phyloP scores from a whole-genome alignment of 257 asterid species.

The Anisodus tanguticus region DNA sequence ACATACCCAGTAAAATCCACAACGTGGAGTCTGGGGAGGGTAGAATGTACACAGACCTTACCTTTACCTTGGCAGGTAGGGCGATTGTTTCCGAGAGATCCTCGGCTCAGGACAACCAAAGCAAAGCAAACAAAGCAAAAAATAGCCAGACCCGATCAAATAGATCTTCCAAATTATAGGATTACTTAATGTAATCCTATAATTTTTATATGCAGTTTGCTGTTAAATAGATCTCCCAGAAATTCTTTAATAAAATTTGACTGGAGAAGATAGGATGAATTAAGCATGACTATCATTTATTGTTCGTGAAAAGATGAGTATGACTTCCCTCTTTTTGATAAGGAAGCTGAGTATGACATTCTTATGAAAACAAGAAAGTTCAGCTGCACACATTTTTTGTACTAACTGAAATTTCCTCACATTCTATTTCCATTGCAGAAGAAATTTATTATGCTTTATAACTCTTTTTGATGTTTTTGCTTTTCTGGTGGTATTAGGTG shows the following conservation, averaged over 20 bases:
- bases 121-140: too few relatives aligned
- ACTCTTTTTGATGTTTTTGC: conserved; percentile 14
- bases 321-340: background rate
- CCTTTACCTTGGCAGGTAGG: too few relatives aligned
- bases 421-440: background rate
- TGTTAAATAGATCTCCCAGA: background rate
- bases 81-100: too few relatives aligned
- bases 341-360: background rate
- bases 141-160: too few relatives aligned
- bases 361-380: conserved; percentile 15
- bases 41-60: too few relatives aligned
- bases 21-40: too few relatives aligned
- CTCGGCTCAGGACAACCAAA: too few relatives aligned
- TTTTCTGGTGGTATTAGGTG: conserved; percentile 51
- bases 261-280: background rate
- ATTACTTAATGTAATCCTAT: background rate
- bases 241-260: conserved; percentile 6
- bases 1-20: too few relatives aligned
- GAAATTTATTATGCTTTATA: background rate
- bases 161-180: too few relatives aligned
- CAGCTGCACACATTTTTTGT: background rate
- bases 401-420: conserved; percentile 18
- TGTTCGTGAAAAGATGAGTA: conserved; percentile 18
- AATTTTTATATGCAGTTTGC: background rate
- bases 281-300: background rate